Evolutionary conservation across 2,329 filamentous ascomycete genomes (phyloP), one percentile per base, ranked within the genome.

Genomic region (Samsoniella hepiali): DNA sequence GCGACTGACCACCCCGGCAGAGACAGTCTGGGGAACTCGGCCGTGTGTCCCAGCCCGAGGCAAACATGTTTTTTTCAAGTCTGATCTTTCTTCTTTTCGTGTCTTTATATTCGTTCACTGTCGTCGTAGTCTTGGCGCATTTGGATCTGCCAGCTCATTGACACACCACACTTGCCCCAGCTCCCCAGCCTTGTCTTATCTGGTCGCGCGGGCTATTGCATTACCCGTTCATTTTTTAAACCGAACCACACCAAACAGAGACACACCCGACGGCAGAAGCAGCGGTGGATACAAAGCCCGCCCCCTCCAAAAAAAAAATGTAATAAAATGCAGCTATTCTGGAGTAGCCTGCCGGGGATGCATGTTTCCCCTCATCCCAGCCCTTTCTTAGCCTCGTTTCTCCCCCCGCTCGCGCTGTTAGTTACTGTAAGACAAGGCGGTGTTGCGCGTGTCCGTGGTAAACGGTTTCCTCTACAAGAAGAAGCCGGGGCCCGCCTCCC

Each of bases 291-390:
- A 47, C 42, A 53, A 34, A 40, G 38, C 38, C 38, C 22, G 22
- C 22, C 22, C 22, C 22, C 22, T 22, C 5, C 32, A 7, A 53
- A 49, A 44, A 42, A 22, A 22, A 22, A 22, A 22, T 22, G 53
- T 36, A 47, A 47, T 58, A 45, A 42, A 27, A 58, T 58, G 55
- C 55, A 58, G 27, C 40, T 59, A 59, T 59, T 59, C 34, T 13
- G 38, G 13, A 40, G 32, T 51, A 51, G 45, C 34, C 15, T 29
- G 56, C n/a, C 56, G n/a, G 42, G 34, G 29, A 29, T 42, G 32
- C 6, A 15, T 32, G 44, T 40, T 13, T 13, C 13, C 57, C 47
- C 29, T 31, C 22, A 15, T 7, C 40, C 56, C 27, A 34, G 49
- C 27, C 36, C 38, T 40, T 40, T 56, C 11, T 59, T 59, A 59